Percentiles rank a stretch among this genome's conserved stretches.
Conservation (phyloP, 805 yeast species). For the Myxozyma lipomycoides region DNA sequence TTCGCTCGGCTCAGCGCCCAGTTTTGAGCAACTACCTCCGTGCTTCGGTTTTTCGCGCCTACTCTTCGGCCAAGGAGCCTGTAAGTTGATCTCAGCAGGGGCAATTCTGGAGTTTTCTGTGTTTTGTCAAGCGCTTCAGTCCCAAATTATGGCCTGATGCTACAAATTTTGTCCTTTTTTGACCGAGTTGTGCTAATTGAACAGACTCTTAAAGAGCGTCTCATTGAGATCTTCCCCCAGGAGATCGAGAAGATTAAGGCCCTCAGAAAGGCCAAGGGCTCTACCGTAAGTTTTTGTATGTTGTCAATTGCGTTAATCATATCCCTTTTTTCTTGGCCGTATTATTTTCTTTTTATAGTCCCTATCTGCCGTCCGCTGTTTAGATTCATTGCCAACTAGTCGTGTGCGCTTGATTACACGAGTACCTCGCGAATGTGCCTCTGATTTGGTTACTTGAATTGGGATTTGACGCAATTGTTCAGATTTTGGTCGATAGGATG, state of each 20-base stretch:
- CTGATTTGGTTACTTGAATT: too few relatives aligned
- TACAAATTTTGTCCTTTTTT: background rate
- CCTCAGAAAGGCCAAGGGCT: conserved; percentile 85
- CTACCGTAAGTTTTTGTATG: conserved; percentile 47
- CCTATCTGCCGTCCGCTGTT: too few relatives aligned
- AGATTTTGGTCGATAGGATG: too few relatives aligned
- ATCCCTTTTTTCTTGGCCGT: background rate
- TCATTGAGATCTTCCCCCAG: conserved; percentile 86
- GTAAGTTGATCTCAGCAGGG: conserved; percentile 16
- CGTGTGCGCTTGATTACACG: too few relatives aligned
- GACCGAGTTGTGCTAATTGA: background rate
- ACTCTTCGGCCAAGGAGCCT: conserved; percentile 32
- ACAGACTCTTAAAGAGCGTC: conserved; percentile 79
- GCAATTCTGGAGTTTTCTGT: background rate
- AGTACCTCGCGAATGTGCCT: too few relatives aligned
- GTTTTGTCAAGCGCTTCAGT: too few relatives aligned
- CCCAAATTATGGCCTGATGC: too few relatives aligned
- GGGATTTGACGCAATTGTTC: too few relatives aligned
- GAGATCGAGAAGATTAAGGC: conserved; percentile 86
- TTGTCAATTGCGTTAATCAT: background rate
- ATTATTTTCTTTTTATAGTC: too few relatives aligned
- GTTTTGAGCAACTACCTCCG: conserved; percentile 15
- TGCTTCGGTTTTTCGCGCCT: conserved; percentile 22
- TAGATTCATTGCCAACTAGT: too few relatives aligned
- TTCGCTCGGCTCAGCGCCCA: conserved; percentile 28